Evolutionary conservation across 176 grass and related monocot genomes (phyloP).

Genomic region (Avena insularis): DNA sequence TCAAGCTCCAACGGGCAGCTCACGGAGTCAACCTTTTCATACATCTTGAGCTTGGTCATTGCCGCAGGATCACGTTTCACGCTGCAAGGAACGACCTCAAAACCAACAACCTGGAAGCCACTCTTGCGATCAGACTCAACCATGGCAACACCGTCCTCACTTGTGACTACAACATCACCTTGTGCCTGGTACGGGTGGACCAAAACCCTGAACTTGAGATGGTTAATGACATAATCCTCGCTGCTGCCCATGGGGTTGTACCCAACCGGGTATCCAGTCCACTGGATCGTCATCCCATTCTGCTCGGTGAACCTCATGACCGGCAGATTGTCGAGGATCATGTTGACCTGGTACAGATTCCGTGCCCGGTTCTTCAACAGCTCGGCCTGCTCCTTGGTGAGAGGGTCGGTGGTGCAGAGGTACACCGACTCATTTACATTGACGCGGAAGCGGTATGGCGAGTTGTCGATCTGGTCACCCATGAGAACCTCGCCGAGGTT

Average conservation of each 20-base stretch:
- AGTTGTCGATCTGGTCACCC: constrained; percentile 91
- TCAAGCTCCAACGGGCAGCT: constrained; percentile 66
- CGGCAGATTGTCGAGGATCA: constrained; percentile 78
- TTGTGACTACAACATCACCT: constrained; percentile 61
- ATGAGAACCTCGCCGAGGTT: constrained; percentile 88
- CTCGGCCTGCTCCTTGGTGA: constrained; percentile 68
- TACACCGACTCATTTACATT: constrained; percentile 70
- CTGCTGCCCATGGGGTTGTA: constrained; percentile 63
- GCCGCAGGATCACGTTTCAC: constrained; percentile 55
- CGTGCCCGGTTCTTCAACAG: constrained; percentile 69
- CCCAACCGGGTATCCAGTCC: constrained; percentile 75
- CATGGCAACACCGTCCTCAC: constrained; percentile 73
- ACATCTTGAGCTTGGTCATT: constrained; percentile 72
- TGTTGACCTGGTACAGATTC: constrained; percentile 84
- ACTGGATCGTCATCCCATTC: constrained; percentile 65
- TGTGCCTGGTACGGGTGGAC: constrained; percentile 65
- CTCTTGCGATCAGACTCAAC: constrained; percentile 63
- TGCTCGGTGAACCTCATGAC: constrained; percentile 70
- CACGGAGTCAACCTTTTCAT: constrained; percentile 50
- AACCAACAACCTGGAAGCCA: constrained; percentile 79
- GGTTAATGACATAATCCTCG: constrained; percentile 79
- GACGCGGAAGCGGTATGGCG: constrained; percentile 68
- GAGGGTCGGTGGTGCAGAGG: constrained; percentile 74
- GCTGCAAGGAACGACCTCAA: constrained; percentile 84
- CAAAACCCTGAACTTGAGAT: constrained; percentile 79